Conservation (phyloP, 2,329 filamentous ascomycete genomes). For the Cladosporium sp. region DNA sequence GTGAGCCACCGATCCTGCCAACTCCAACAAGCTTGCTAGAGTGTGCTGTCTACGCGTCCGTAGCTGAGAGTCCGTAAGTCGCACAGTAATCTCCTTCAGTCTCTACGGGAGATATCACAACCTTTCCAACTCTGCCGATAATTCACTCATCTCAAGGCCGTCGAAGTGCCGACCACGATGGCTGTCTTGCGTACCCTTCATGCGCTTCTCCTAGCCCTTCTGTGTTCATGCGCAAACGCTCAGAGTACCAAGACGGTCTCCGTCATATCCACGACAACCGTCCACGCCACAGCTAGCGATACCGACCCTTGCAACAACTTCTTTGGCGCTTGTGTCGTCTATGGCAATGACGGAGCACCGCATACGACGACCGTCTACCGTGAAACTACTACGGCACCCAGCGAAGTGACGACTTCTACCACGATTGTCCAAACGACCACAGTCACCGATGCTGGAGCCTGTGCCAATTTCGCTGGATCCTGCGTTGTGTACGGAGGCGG, state of each 20-base stretch:
- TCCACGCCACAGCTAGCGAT: constrained; percentile 1
- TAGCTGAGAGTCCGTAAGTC: neutral
- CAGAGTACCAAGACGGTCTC: constrained; percentile 7
- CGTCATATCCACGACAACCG: neutral
- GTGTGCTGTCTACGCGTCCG: neutral
- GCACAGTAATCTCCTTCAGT: neutral
- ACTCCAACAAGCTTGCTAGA: neutral
- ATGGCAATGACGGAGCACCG: constrained; percentile 1
- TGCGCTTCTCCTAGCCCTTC: neutral
- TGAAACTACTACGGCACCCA: neutral
- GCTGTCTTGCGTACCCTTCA: neutral
- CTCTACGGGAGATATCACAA: neutral
- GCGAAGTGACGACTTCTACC: neutral
- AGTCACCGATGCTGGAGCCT: neutral
- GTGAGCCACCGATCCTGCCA: constrained; percentile 2
- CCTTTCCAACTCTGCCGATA: neutral
- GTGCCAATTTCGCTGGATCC: neutral
- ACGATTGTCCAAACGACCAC: constrained; percentile 1
- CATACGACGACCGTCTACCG: neutral
- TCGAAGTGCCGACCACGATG: neutral
- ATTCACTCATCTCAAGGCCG: neutral
- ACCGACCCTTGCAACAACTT: constrained; percentile 4
- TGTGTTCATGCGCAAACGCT: neutral
- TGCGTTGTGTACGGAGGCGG: constrained; percentile 1
- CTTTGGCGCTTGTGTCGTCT: constrained; percentile 4